A percentile compares a stretch with the other conserved stretches of the same genome.
Conservation (phyloP, 2,329 filamentous ascomycete species). For the Alternaria tenuissima region DNA sequence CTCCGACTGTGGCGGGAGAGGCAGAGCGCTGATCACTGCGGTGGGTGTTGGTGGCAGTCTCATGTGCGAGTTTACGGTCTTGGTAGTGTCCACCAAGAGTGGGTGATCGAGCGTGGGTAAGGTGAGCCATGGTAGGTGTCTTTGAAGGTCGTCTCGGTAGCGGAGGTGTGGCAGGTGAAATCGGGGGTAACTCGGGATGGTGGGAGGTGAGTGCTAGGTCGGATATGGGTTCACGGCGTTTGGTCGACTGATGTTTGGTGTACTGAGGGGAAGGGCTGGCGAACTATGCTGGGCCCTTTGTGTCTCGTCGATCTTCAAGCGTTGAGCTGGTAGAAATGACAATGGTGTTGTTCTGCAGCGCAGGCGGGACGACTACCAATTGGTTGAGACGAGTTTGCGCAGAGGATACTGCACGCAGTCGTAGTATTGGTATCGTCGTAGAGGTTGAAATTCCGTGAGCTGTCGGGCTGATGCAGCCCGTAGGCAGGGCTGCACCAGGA, state of each 20-base stretch:
- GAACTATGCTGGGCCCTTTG: slow-evolving; percentile 48
- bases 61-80: slow-evolving; percentile 40
- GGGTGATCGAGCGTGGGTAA: slow-evolving; percentile 33
- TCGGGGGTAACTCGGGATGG: neutral
- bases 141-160: slow-evolving; percentile 7
- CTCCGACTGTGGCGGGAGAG: slow-evolving; percentile 27
- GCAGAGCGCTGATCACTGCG: slow-evolving; percentile 33
- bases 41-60: slow-evolving; percentile 29
- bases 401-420: slow-evolving; percentile 46
- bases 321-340: slow-evolving; percentile 42
- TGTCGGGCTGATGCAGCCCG: slow-evolving; percentile 70
- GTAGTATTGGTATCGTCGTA: slow-evolving; percentile 51
- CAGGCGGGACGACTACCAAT: slow-evolving; percentile 47
- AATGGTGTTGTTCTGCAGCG: slow-evolving; percentile 41
- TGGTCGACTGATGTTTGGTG: slow-evolving; percentile 38
- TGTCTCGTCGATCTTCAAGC: slow-evolving; percentile 46
- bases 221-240: slow-evolving; percentile 26
- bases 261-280: slow-evolving; percentile 45
- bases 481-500: slow-evolving; percentile 26
- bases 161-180: slow-evolving; percentile 3
- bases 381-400: slow-evolving; percentile 43
- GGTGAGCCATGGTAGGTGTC: slow-evolving; percentile 37
- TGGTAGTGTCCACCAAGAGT: slow-evolving; percentile 43
- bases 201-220: slow-evolving; percentile 5
- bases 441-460: slow-evolving; percentile 75